Evolutionary conservation across 345 rosid species (phyloP).

Genomic region (Salix koriyanagi): DNA sequence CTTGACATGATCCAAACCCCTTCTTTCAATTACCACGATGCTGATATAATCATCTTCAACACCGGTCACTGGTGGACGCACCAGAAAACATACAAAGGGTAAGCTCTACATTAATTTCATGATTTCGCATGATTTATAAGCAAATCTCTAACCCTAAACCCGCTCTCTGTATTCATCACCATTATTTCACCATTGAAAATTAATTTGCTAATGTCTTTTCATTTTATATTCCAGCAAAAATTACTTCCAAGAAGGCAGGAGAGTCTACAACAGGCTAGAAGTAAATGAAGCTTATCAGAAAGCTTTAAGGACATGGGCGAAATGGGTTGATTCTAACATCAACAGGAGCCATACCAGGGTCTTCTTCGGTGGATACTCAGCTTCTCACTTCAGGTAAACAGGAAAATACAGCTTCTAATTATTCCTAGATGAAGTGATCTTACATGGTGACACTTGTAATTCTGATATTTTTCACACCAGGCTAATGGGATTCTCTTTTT

Average conservation of each 20-base stretch:
- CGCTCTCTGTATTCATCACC: no score
- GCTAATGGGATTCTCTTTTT: not conserved
- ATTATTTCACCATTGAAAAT: not conserved
- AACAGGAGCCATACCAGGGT: constrained; percentile 50
- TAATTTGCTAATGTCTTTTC: not conserved
- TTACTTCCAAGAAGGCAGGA: constrained; percentile 68
- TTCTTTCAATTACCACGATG: constrained; percentile 33
- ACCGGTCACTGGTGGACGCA: constrained; percentile 82
- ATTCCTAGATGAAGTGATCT: not conserved
- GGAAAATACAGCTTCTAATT: not conserved
- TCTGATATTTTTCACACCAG: not conserved
- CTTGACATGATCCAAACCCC: constrained; percentile 48
- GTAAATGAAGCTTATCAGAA: constrained; percentile 57
- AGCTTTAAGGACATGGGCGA: constrained; percentile 71
- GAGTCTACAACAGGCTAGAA: constrained; percentile 42
- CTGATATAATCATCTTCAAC: constrained; percentile 63
- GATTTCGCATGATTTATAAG: not conserved
- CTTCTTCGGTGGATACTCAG: constrained; percentile 73
- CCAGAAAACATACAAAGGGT: constrained; percentile 49
- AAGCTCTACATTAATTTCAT: not conserved
- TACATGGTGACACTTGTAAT: not conserved
- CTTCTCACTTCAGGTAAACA: constrained; percentile 62
- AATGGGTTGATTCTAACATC: constrained; percentile 62
- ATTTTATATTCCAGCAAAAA: constrained; percentile 34
- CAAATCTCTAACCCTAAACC: not conserved